Evolutionary conservation across 768 basidiomycete species (phyloP).

Genomic region (Podaxis mareebaensis): DNA sequence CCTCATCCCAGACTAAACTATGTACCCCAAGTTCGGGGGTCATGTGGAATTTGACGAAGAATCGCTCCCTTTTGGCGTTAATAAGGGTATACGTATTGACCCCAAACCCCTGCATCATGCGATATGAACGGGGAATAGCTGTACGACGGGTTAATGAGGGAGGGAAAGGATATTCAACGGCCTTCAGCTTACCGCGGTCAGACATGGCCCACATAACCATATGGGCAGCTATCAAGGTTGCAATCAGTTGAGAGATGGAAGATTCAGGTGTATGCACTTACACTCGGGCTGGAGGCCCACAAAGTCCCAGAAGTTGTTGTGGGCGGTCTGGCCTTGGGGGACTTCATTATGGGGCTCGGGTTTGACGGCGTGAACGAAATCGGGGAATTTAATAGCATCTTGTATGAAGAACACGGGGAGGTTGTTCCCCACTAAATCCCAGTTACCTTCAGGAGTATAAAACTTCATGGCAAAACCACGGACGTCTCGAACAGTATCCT

Average conservation of each 20-base stretch:
- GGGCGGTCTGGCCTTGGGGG: constrained; percentile 65
- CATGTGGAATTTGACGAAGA: constrained; percentile 91
- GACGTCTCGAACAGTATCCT: constrained; percentile 82
- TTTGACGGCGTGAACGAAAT: constrained; percentile 82
- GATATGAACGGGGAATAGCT: constrained; percentile 79
- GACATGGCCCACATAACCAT: constrained; percentile 88
- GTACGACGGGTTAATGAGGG: background rate
- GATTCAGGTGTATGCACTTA: constrained; percentile 21
- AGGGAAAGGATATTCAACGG: background rate
- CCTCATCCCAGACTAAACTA: constrained; percentile 87
- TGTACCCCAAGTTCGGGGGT: constrained; percentile 82
- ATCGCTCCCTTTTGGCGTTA: constrained; percentile 63
- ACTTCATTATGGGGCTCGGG: constrained; percentile 86
- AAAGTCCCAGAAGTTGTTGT: constrained; percentile 91
- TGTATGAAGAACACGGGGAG: constrained; percentile 85
- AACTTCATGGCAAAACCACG: constrained; percentile 85
- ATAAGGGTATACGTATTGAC: constrained; percentile 84
- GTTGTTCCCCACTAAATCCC: constrained; percentile 86
- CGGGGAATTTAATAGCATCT: constrained; percentile 83
- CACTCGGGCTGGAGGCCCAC: constrained; percentile 70
- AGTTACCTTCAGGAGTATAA: constrained; percentile 84
- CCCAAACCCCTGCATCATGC: constrained; percentile 90
- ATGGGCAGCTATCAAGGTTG: constrained; percentile 33
- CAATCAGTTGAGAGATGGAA: constrained; percentile 3
- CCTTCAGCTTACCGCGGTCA: constrained; percentile 51